phyloP scores from a whole-genome alignment of 495 filamentous ascomycete genomes.

The Penicillium bialowiezense region DNA sequence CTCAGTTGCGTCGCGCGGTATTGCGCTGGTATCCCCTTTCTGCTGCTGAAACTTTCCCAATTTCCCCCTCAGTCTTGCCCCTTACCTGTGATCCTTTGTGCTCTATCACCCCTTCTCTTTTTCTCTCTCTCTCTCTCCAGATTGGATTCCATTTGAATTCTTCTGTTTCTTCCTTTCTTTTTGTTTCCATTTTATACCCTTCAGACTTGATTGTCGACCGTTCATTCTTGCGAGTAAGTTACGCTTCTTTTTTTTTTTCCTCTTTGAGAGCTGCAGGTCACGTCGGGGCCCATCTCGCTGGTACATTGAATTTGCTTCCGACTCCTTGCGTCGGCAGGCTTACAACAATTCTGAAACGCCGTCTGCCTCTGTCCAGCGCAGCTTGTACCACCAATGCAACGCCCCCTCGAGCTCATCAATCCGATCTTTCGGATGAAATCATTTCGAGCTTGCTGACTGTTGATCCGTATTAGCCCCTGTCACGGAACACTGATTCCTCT shows the following conservation, averaged over 20 bases:
- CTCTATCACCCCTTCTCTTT: slow-evolving; percentile 18
- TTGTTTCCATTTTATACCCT: slow-evolving; percentile 4
- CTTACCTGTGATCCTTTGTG: slow-evolving; percentile 16
- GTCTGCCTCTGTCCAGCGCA: slow-evolving; percentile 11
- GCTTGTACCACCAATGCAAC: slow-evolving; percentile 21
- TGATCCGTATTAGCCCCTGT: slow-evolving; percentile 10
- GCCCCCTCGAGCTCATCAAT: slow-evolving; percentile 9
- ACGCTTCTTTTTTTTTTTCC: slow-evolving; percentile 12
- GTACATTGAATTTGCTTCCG: slow-evolving; percentile 3
- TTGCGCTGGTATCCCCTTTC: slow-evolving; percentile 21
- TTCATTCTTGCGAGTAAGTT: slow-evolving; percentile 7
- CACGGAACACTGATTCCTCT: slow-evolving; percentile 7
- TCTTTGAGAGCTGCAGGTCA: slow-evolving; percentile 5
- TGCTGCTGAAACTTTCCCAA: slow-evolving; percentile 30
- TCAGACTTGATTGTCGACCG: not conserved
- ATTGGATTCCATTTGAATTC: slow-evolving; percentile 15
- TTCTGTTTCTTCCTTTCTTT: slow-evolving; percentile 15
- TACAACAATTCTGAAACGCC: slow-evolving; percentile 24
- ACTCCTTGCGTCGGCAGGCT: slow-evolving; percentile 26
- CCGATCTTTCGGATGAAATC: slow-evolving; percentile 7
- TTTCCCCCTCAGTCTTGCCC: slow-evolving; percentile 20
- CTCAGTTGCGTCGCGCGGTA: not conserved
- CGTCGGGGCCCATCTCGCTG: not conserved
- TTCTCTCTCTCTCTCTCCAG: slow-evolving; percentile 12
- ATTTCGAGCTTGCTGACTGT: slow-evolving; percentile 9